Base-by-base conservation (phyloP, 2,329 filamentous ascomycete species). In the Penicillium frequentans region DNA sequence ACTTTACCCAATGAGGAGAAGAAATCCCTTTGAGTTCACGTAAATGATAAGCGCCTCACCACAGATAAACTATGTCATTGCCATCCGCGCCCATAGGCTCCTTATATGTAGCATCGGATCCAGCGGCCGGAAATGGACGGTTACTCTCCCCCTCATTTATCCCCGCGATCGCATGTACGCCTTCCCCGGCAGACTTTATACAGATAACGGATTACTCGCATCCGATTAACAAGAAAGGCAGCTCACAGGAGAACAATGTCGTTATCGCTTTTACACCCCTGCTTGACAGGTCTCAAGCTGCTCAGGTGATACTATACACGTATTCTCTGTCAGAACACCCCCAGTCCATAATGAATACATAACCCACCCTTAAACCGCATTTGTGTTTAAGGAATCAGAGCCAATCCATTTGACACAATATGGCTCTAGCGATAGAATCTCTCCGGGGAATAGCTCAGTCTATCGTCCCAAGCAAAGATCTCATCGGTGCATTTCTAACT, bases 1-100 rank as follows among this genome's bases (percentile, higher is more conserved):
- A 56, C 65, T 63, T 71, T 74, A 68, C 72, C 73, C 57, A 62
- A 74, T 67, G 44, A 11, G 71, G 73, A 63, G 64, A 76, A 74
- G 64, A 72, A 61, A 70, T 75, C 73, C 73, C 58, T 54, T 21
- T 8, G 39, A 21, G 31, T 54, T 58, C 35, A 27, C 11, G 35
- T 11, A 58, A 45, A 59, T 57, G 54, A 62, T 65, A 61, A 61
- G 62, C 55, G 39, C 39, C 53, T 61, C 57, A 53, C 43, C 52
- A 21, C 37, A 52, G 49, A 59, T 59, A 58, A 52, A 39, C 39
- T 47, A 52, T 56, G 29, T 50, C 49, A 23, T 33, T 16, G 13
- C 31, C 31, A 5, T 7, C 14, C 19, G 16, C 13, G 29, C 13
- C 26, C n/a, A 59, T 43, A 52, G 47, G 47, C 46, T 45, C 23